Evolutionary conservation across 805 yeast genomes (phyloP), one percentile per base, ranked within the genome.

Genomic region (Starmerella riodocensis): DNA sequence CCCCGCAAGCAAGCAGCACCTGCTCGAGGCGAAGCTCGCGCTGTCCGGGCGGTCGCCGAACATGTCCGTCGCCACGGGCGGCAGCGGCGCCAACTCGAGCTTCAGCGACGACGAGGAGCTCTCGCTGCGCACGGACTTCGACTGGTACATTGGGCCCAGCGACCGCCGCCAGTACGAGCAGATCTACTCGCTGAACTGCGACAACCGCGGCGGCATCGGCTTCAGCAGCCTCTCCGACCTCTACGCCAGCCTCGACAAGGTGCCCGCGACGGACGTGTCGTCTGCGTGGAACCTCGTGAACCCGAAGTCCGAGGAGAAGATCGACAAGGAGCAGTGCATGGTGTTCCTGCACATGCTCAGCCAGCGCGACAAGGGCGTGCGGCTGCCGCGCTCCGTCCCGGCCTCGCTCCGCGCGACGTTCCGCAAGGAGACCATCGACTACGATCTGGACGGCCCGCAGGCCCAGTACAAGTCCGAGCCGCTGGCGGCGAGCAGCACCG

Each of bases 251-350:
- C 70, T 88, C 41, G 58, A 62, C 25, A 73, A 73, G 45, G 81
- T 91, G 11, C 94, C 96, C 9, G 71, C 75, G 39, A 70, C 86
- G 4, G 98, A 86, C 58, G 69, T 85, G 6, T 73, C 85, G 22
- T 77, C 81, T 34, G 94, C 95, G 2, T 91, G 98, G 97, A 84
- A 83, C 58, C 64, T 91, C 42, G 93, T 91, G 39, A 91, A 91
- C 54, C 97, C 98, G 9, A 79, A 81, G 53, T 76, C 79, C 40
- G 74, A 75, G 37, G 83, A 78, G 53, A 78, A 93, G 8, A 85
- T 91, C 46, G 96, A 86, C 59, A 85, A 80, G 53, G 97, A 91
- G 61, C 97, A 93, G 58, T 76, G 85, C 19, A 61, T 85, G 45
- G 94, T 83, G 28, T 85, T 81, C 52, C 66, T 91, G 46, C 98